Evolutionary conservation across 768 basidiomycete species (phyloP), one percentile per base, ranked within the genome.

Genomic region (Mycena pura): DNA sequence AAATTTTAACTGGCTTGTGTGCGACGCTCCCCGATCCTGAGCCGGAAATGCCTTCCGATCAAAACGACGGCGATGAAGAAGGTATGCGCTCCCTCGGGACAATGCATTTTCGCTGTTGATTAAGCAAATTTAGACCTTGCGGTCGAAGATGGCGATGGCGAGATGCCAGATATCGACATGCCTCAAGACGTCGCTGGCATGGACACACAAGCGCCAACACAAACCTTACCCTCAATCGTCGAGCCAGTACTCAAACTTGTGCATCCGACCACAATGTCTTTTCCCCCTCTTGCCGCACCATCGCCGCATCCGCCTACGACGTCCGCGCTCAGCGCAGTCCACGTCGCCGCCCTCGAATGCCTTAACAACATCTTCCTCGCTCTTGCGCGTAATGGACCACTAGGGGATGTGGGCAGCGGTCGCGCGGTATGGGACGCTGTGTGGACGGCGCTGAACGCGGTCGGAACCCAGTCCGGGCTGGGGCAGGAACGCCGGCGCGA

Each of bases 251-350:
- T 95, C 5, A 71, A 82, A 2, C 83, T 96, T 27, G 81, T 90
- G 40, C 86, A 86, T 28, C 92, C 93, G 0, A 94, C 91, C 0
- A 70, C 82, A 0, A 83, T 96, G 15, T 96, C 95, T 5, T 96
- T 95, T 77, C 85, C 91, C 15, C 92, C 93, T 0, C 78, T 83
- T 17, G 81, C 85, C 22, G 75, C 82, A 5, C 84, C 85, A 11
- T 95, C 93, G 0, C 78, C 83, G 21, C 92, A 96, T 70, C 92
- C 94, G 38, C 95, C 95, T 2, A 95, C 90, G 13, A 96, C 95
- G 0, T 92, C 94, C 24, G 90, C 82, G 10, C 84, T 98, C 43
- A 85, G 91, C 63, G 86, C 90, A 7, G 86, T 96, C 49, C 95
- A 97, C 70, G 80, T 93, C 57, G 83, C 88, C 64, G 92, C 94